Conservation (phyloP, 768 basidiomycete species). For the Mycena sanguinolenta region DNA sequence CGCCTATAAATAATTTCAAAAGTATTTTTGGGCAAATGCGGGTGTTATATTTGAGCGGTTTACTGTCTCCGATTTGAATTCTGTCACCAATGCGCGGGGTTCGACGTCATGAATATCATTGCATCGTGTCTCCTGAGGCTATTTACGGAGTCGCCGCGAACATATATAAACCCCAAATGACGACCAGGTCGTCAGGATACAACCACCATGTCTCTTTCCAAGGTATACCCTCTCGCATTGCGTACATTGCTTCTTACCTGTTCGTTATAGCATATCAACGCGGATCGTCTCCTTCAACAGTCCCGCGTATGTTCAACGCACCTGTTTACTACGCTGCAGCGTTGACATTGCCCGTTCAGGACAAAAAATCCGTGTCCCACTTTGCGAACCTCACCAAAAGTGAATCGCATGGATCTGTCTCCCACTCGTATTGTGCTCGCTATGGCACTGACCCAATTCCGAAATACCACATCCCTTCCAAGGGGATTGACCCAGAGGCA, state of each 20-base stretch:
- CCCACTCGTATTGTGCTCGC: constrained; percentile 69
- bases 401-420: constrained; percentile 45
- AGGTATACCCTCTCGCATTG: constrained; percentile 49
- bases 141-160: background rate
- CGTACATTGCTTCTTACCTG: background rate
- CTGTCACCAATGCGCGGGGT: too few species aligned
- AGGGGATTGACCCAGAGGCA: constrained; percentile 71
- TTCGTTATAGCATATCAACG: constrained; percentile 69
- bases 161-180: constrained; percentile 10
- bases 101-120: background rate
- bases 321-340: constrained; percentile 1
- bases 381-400: constrained; percentile 52
- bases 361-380: constrained; percentile 53
- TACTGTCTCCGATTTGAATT: too few species aligned
- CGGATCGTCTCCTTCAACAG: constrained; percentile 73
- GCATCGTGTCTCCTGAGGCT: background rate
- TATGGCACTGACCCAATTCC: constrained; percentile 79
- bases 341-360: constrained; percentile 49
- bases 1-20: background rate
- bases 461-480: constrained; percentile 61
- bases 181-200: constrained; percentile 16
- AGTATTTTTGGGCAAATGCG: too few species aligned
- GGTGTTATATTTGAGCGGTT: too few species aligned
- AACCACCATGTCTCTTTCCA: constrained; percentile 67
- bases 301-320: constrained; percentile 57